These are phyloP conservation scores for Amauroascus niger DNA, from an alignment of 2,329 filamentous ascomycete species.

Conservation along the genomic window DNA sequence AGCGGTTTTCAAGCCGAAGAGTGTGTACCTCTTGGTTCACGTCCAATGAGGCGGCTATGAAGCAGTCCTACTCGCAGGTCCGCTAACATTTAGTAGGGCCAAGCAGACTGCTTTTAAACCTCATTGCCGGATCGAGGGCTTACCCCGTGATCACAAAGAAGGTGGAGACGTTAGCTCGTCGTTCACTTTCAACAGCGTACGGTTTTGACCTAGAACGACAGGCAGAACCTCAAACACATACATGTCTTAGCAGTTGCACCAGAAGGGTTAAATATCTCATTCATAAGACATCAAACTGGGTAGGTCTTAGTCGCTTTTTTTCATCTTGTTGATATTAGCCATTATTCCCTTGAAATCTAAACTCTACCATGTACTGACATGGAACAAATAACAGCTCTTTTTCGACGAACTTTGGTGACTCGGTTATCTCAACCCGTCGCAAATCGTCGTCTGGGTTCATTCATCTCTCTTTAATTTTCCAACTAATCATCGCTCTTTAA, in stretches of 20 bases:
- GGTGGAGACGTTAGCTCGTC: conserved; percentile 18
- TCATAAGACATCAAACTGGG: conserved; percentile 32
- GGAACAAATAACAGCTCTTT: conserved; percentile 27
- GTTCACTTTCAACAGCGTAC: conserved; percentile 22
- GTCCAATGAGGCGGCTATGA: not conserved
- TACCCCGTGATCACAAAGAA: not conserved
- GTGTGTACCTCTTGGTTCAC: conserved; percentile 1
- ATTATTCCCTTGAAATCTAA: no score
- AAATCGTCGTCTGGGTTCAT: conserved; percentile 36
- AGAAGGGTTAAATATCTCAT: not conserved
- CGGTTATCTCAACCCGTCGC: conserved; percentile 23
- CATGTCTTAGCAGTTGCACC: conserved; percentile 2
- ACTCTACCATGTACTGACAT: conserved; percentile 5
- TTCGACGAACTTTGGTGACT: conserved; percentile 24
- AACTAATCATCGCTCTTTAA: conserved; percentile 52
- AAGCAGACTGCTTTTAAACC: conserved; percentile 3
- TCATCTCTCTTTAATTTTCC: conserved; percentile 40
- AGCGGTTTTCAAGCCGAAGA: not conserved
- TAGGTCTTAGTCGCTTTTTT: conserved; percentile 25
- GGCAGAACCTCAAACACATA: not conserved
- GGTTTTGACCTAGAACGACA: not conserved
- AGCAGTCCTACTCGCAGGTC: not conserved
- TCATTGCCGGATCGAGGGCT: not conserved
- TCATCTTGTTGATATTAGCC: no score
- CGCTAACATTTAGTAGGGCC: conserved; percentile 5